Percentiles rank a stretch among this genome's conserved stretches.
phyloP scores from a whole-genome alignment of 1,284 basidiomycete genomes.

The Sanghuangporus sanghuang region DNA sequence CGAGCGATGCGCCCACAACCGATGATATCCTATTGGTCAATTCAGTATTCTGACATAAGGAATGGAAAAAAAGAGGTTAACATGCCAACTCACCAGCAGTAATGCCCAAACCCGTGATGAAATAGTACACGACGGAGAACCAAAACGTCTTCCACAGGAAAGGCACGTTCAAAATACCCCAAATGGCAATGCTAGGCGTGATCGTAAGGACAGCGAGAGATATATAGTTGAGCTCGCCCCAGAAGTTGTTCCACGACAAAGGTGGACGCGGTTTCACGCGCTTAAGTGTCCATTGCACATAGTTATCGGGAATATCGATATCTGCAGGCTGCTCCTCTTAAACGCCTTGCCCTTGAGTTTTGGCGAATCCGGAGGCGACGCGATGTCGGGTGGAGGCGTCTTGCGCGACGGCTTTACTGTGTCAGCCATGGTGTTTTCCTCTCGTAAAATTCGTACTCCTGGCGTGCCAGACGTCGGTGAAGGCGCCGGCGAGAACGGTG shows the following conservation, averaged over 20 bases:
- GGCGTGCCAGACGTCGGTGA: slow-evolving; percentile 10
- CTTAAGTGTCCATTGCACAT: slow-evolving; percentile 80
- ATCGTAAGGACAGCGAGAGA: slow-evolving; percentile 59
- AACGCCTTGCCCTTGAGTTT: slow-evolving; percentile 22
- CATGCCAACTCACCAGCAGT: slow-evolving; percentile 26
- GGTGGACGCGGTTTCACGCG: slow-evolving; percentile 75
- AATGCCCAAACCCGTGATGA: slow-evolving; percentile 71
- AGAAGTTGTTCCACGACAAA: slow-evolving; percentile 62
- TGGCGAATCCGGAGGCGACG: slow-evolving; percentile 21
- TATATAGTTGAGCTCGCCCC: slow-evolving; percentile 73
- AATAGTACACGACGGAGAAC: slow-evolving; percentile 79
- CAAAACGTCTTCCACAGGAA: slow-evolving; percentile 64
- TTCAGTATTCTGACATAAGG: slow-evolving; percentile 22
- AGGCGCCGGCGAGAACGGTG: not conserved
- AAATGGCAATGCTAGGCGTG: slow-evolving; percentile 66
- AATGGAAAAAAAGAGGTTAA: slow-evolving; percentile 11
- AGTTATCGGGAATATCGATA: slow-evolving; percentile 81
- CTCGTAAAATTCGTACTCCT: not conserved
- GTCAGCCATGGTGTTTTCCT: slow-evolving; percentile 11
- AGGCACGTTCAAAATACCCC: slow-evolving; percentile 54
- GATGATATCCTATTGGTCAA: slow-evolving; percentile 70
- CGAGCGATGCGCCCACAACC: slow-evolving; percentile 87
- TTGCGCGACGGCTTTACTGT: slow-evolving; percentile 19
- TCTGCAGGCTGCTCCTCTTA: slow-evolving; percentile 47
- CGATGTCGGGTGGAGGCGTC: slow-evolving; percentile 22